These are phyloP conservation scores for Fusarium buharicum DNA, from an alignment of 2,329 filamentous ascomycete genomes.

Conservation along the genomic window DNA sequence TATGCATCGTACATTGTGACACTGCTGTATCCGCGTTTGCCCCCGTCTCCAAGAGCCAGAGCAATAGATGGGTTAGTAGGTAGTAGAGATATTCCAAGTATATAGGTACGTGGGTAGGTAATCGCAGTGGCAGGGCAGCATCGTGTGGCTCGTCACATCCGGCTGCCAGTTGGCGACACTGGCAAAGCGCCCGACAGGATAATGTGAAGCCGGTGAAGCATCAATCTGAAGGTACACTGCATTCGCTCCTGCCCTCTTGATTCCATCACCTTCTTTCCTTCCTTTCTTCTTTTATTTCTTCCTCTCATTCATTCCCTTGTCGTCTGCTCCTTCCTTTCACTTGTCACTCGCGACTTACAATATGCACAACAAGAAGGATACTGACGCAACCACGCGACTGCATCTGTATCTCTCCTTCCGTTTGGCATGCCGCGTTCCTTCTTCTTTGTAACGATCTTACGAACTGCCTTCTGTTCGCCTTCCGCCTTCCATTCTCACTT, in stretches of 20 bases:
- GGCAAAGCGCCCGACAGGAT: constrained; percentile 9
- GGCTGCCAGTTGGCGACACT: constrained; percentile 37
- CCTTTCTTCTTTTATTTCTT: not conserved
- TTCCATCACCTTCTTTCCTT: constrained; percentile 5
- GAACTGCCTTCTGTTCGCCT: not conserved
- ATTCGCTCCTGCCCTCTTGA: constrained; percentile 18
- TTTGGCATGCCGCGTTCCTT: constrained; percentile 8
- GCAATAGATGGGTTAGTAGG: not conserved
- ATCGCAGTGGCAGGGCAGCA: not conserved
- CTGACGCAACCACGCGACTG: constrained; percentile 28
- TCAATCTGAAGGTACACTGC: constrained; percentile 25
- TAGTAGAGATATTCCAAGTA: not conserved
- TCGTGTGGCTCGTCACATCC: constrained; percentile 27
- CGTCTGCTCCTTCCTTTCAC: constrained; percentile 10
- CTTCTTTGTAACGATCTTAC: constrained; percentile 1
- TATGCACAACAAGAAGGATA: constrained; percentile 32
- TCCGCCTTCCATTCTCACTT: constrained; percentile 1
- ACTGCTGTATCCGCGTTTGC: constrained; percentile 28
- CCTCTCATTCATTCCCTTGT: not conserved
- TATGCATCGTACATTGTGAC: constrained; percentile 38
- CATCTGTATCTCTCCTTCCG: constrained; percentile 21
- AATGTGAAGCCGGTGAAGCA: constrained; percentile 21
- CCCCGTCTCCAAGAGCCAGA: not conserved
- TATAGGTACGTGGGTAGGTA: not conserved
- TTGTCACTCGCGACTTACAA: constrained; percentile 26